Percentiles rank a stretch among this genome's conserved stretches.
These are phyloP conservation scores for Lactarius tabidus DNA, from an alignment of 768 basidiomycete species.

Conservation along the genomic window DNA sequence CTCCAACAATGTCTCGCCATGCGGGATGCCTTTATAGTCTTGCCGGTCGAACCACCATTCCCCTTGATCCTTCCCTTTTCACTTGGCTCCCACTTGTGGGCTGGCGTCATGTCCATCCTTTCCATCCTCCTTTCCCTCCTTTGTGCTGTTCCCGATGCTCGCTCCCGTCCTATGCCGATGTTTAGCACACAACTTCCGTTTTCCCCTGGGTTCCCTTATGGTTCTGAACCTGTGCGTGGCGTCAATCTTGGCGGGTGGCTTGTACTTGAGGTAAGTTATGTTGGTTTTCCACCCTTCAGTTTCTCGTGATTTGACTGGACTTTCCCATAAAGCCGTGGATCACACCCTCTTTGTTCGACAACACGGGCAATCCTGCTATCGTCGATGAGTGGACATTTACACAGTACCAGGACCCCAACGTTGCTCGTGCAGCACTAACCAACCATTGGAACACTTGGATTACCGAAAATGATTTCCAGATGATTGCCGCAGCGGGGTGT, in stretches of 20 bases:
- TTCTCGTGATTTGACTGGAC: background rate
- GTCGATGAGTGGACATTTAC: conserved; percentile 81
- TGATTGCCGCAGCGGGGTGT: conserved; percentile 73
- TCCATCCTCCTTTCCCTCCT: conserved; percentile 28
- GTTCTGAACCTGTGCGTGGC: conserved; percentile 68
- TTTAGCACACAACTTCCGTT: conserved; percentile 28
- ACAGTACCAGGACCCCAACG: conserved; percentile 49
- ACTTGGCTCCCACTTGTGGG: conserved; percentile 17
- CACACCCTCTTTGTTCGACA: conserved; percentile 69
- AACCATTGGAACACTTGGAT: conserved; percentile 84
- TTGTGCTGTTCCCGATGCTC: conserved; percentile 33
- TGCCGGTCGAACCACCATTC: background rate
- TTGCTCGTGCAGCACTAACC: conserved; percentile 49
- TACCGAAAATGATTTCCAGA: conserved; percentile 71
- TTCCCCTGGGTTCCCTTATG: conserved; percentile 65
- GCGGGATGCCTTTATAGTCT: background rate
- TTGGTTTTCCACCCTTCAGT: background rate
- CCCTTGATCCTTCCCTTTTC: conserved; percentile 21
- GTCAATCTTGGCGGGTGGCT: conserved; percentile 78
- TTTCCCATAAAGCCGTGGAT: conserved; percentile 58
- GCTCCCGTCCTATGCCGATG: conserved; percentile 23
- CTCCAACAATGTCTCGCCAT: background rate
- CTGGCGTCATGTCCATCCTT: conserved; percentile 5
- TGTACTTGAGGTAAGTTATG: conserved; percentile 44
- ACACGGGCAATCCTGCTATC: conserved; percentile 52